Base-by-base conservation (phyloP, 1,284 basidiomycete species). In the Rhodotorula glutinis region DNA sequence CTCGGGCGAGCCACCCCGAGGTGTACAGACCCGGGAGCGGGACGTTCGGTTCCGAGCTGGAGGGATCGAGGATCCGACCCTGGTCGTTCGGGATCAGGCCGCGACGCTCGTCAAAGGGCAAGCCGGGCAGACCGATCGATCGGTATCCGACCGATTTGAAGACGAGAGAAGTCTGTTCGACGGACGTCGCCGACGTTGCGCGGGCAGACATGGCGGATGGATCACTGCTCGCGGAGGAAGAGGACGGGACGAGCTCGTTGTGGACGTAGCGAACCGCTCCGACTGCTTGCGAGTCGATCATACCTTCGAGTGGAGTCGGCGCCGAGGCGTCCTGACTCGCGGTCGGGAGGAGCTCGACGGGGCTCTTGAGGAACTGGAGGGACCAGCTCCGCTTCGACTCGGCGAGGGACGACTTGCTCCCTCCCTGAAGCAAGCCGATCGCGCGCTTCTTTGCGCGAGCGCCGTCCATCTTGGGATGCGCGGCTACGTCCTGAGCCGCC, bases 1-100 rank as follows among this genome's bases (percentile, higher is more conserved):
- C 96, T 17, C 86, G 86, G 0, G 92, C 89, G 0, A 92, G 88
- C 96, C 96, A 98, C 4, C 95, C 95, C 1, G 91, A 88, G 2
- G 91, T 88, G 77, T 97, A 98, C 2, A 92, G 82, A 9, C 49
- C 49, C 25, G 49, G 25, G 49, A 51, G n/a, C 14, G 25, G 16
- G n/a, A n/a, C n/a, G 25, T n/a, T 13, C 47, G 88, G 88, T 33
- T 82, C 82, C 3, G 84, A 70, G 76, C 81, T 69, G 30, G 56
- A 33, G 21, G 63, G 65, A 46, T 73, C 64, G 85, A 72, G 7
- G 76, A 80, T 27, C 70, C 77, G 11, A 81, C 85, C 25, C 74
- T 76, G 29, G 78, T 73, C 13, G 80, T 82, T 65, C 85, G 75
- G n/a, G 8, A 90, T 80, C 27, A 79, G 74, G 0, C 81, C 81